Conservation (phyloP, 495 filamentous ascomycete species). For the Penicillium subrubescens region DNA sequence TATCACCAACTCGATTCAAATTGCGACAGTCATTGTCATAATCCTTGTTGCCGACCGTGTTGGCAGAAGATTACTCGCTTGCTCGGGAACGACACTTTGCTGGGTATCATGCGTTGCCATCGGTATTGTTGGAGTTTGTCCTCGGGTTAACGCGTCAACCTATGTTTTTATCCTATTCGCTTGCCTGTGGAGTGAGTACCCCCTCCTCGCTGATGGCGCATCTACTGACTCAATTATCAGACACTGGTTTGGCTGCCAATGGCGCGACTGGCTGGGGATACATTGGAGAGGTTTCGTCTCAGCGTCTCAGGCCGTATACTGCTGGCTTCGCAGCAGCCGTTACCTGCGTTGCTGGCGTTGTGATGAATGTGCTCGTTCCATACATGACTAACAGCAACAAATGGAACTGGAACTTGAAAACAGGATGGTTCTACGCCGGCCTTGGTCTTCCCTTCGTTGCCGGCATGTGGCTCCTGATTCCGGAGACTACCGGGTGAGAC, state of each 20-base stretch:
- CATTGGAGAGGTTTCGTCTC: not conserved
- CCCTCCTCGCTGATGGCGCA: not conserved
- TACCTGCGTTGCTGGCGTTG: not conserved
- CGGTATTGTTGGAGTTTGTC: not conserved
- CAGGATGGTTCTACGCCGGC: not conserved
- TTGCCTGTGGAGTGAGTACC: not conserved
- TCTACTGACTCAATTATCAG: not conserved
- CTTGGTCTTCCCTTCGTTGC: not conserved
- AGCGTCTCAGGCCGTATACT: not conserved
- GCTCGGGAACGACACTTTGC: not conserved
- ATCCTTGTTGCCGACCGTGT: not conserved
- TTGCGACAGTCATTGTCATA: not conserved
- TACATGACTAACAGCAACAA: not conserved
- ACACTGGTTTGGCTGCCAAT: not conserved
- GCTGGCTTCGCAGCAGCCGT: not conserved
- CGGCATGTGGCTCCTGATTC: not conserved
- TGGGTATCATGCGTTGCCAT: not conserved
- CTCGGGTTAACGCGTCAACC: not conserved
- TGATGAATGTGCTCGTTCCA: not conserved
- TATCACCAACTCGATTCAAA: not conserved
- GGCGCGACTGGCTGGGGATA: not conserved
- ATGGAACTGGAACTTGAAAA: not conserved
- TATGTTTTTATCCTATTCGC: not conserved
- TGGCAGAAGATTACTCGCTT: not conserved
- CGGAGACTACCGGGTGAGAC: not conserved